Percentiles rank a stretch among this genome's conserved stretches.
phyloP scores from a whole-genome alignment of 345 rosid genomes.

The Sisymbrium irio region DNA sequence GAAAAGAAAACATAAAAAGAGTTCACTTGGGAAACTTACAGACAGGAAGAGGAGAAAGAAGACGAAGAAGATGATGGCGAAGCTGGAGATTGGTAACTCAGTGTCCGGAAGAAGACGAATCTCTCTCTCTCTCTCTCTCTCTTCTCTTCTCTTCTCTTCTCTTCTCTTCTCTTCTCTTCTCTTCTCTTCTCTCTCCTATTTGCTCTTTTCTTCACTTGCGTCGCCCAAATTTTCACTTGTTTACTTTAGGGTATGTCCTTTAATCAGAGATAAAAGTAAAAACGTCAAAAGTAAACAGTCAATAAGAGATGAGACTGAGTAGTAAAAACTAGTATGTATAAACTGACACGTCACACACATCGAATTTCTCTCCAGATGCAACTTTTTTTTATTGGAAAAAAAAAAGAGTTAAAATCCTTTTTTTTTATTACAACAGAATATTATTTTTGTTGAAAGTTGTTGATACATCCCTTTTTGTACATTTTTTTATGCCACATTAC shows the following conservation, averaged over 20 bases:
- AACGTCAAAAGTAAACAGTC: neutral
- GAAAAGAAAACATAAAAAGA: neutral
- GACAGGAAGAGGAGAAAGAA: neutral
- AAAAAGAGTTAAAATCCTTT: too few species aligned
- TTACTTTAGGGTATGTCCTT: neutral
- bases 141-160: neutral
- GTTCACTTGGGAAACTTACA: neutral
- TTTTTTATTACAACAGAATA: too few species aligned
- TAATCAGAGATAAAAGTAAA: neutral
- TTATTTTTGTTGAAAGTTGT: too few species aligned
- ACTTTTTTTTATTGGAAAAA: too few species aligned
- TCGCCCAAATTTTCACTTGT: neutral
- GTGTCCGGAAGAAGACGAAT: slow-evolving; percentile 15
- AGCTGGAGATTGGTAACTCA: neutral
- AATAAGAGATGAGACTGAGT: neutral
- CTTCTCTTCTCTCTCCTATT: too few species aligned
- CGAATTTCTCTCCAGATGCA: neutral
- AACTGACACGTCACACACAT: too few species aligned
- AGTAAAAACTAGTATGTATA: neutral
- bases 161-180: neutral
- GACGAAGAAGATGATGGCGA: neutral
- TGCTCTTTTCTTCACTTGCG: neutral
- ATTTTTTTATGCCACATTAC: neutral
- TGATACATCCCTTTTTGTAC: too few species aligned
- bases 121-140: neutral